These are phyloP conservation scores for Rhodosporidiobolus odoratus DNA, from an alignment of 768 basidiomycete genomes.

Conservation along the genomic window DNA sequence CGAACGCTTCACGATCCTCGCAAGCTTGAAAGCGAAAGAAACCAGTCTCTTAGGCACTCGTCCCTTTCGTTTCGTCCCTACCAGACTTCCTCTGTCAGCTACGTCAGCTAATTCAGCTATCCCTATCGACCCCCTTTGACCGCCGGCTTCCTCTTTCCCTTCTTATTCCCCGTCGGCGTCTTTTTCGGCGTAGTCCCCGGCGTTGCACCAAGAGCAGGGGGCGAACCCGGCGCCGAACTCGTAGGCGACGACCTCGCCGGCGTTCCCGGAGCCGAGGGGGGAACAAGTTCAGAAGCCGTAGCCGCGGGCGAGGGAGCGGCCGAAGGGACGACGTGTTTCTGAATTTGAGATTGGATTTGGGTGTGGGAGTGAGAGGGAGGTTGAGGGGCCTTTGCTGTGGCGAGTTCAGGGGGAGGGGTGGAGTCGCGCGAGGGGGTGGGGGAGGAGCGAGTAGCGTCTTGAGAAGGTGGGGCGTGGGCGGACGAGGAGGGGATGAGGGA, in stretches of 20 bases:
- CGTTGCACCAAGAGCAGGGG: conserved; percentile 1
- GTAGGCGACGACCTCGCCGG: no score
- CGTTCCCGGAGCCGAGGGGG: no score
- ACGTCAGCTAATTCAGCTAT: no score
- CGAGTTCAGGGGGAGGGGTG: not conserved
- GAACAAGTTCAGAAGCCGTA: no score
- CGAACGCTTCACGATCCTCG: no score
- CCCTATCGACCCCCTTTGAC: conserved; percentile 26
- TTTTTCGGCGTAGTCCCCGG: conserved; percentile 20
- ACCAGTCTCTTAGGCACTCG: no score
- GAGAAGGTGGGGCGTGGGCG: not conserved
- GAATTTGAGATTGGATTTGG: no score
- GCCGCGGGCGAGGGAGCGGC: not conserved
- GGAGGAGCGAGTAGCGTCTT: not conserved
- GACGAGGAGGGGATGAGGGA: not conserved
- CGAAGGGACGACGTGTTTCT: no score
- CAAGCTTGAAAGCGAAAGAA: no score
- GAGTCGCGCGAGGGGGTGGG: not conserved
- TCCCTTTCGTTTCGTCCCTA: no score
- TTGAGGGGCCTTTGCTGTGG: not conserved
- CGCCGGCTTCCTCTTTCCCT: conserved; percentile 31
- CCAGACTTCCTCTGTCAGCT: no score
- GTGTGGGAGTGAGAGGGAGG: no score
- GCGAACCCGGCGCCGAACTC: not conserved
- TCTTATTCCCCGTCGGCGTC: conserved; percentile 15